phyloP scores from a whole-genome alignment of 2,329 filamentous ascomycete genomes.

The Fragosphaeria purpurea region DNA sequence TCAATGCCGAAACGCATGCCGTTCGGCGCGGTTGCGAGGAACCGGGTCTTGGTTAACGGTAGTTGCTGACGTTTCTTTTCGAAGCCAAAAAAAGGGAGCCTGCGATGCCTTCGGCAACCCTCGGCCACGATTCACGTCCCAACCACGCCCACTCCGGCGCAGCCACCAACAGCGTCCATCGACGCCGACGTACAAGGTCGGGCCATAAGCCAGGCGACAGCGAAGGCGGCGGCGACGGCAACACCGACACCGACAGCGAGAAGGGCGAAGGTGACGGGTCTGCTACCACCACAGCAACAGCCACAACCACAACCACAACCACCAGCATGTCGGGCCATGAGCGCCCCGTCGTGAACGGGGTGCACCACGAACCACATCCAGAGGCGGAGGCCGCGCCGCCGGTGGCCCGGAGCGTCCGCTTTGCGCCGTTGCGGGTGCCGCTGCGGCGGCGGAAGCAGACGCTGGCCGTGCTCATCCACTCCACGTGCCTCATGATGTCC shows the following conservation, averaged over 20 bases:
- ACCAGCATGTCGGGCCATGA: neutral
- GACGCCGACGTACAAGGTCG: neutral
- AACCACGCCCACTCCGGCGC: neutral
- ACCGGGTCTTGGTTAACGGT: too few species aligned
- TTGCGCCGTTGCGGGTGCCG: constrained; percentile 70
- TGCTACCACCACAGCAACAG: neutral
- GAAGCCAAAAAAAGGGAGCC: too few species aligned
- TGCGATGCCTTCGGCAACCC: neutral
- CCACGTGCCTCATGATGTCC: constrained; percentile 57
- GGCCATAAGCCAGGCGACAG: neutral
- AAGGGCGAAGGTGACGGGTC: neutral
- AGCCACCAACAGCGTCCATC: neutral
- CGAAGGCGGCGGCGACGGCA: neutral
- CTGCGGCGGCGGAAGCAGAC: constrained; percentile 65
- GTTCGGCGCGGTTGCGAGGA: too few species aligned
- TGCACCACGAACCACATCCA: neutral
- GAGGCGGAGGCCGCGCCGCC: neutral
- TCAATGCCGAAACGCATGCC: too few species aligned
- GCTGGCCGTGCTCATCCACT: constrained; percentile 65
- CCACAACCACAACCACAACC: neutral
- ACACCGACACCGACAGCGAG: neutral
- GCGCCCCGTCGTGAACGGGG: too few species aligned
- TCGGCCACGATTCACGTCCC: neutral
- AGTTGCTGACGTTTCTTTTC: too few species aligned
- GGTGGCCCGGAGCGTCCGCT: constrained; percentile 51